These are phyloP conservation scores for Gomphus sp. DNA, from an alignment of 1,284 basidiomycete genomes.

Conservation along the genomic window DNA sequence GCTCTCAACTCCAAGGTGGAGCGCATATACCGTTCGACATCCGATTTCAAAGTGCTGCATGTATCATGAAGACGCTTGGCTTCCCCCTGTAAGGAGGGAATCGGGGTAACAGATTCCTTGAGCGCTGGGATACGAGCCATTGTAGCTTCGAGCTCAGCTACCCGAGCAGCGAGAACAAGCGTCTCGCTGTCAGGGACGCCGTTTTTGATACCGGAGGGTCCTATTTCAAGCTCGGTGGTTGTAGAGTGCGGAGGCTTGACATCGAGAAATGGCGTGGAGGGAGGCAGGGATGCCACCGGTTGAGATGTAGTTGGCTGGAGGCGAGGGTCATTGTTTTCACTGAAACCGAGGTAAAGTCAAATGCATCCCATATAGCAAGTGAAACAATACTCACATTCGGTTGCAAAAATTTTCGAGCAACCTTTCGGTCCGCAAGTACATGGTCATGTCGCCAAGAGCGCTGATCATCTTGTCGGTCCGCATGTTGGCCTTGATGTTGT, in stretches of 20 bases:
- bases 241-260: not conserved
- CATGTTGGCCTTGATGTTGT: conserved; percentile 10
- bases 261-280: not conserved
- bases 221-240: too few species aligned
- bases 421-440: too few species aligned
- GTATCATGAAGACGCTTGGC: not conserved
- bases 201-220: too few species aligned
- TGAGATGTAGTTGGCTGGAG: too few species aligned
- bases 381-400: not conserved
- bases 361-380: not conserved
- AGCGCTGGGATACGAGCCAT: not conserved
- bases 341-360: too few species aligned
- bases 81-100: not conserved
- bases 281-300: not conserved
- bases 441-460: too few species aligned
- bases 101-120: not conserved
- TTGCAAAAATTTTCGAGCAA: too few species aligned
- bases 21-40: too few species aligned
- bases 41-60: too few species aligned
- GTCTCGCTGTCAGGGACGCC: not conserved
- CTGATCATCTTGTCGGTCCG: too few species aligned
- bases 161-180: not conserved
- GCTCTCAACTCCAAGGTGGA: too few species aligned
- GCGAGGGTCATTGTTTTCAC: too few species aligned
- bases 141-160: not conserved